Conservation (phyloP, 2,329 filamentous ascomycete species). For the Teratosphaeria zuluensis region DNA sequence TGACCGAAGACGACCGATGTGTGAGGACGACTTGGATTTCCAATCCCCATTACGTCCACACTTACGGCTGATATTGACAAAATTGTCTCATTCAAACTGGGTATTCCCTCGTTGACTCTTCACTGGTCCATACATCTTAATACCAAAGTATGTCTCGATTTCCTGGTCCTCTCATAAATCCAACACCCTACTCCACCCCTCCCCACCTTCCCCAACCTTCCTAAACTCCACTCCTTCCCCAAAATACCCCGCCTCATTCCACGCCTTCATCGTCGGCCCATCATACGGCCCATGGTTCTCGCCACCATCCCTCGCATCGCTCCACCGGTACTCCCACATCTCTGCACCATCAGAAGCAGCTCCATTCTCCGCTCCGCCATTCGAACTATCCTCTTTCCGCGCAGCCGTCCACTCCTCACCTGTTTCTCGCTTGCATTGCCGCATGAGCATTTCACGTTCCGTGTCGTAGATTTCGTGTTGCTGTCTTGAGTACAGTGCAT, state of each 20-base stretch:
- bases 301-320: conserved; percentile 71
- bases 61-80: too few relatives aligned
- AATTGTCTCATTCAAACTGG: too few relatives aligned
- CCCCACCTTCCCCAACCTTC: conserved; percentile 25
- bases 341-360: neutral
- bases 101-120: neutral
- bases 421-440: conserved; percentile 75
- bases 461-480: conserved; percentile 86
- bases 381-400: conserved; percentile 12
- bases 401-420: conserved; percentile 74
- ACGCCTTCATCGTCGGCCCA: conserved; percentile 73
- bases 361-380: conserved; percentile 12
- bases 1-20: too few relatives aligned
- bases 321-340: conserved; percentile 87
- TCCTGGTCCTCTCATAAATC: conserved; percentile 30
- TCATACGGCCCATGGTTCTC: conserved; percentile 82
- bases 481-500: conserved; percentile 73
- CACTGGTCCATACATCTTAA: too few relatives aligned
- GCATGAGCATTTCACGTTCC: conserved; percentile 71
- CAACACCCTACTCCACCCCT: conserved; percentile 34
- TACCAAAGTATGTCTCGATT: too few relatives aligned
- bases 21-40: too few relatives aligned
- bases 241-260: conserved; percentile 89
- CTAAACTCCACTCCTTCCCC: conserved; percentile 65
- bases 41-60: too few relatives aligned